Base-by-base conservation (phyloP, 352 stramenopile genomes). In the Pythium oligandrum region DNA sequence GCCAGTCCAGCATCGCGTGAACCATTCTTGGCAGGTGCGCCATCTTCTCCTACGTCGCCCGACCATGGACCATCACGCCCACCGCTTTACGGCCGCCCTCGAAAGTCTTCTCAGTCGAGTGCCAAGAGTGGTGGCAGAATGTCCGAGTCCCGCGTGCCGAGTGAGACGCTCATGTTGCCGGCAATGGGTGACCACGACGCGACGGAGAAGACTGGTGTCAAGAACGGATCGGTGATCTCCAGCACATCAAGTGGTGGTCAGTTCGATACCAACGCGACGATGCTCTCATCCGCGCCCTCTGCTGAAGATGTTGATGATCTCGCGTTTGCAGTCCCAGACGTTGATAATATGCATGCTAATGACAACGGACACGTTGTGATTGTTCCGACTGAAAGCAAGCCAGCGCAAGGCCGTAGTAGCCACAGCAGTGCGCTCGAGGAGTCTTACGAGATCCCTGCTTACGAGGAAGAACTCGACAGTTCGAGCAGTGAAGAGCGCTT, bases 1-100 rank as follows among this genome's bases (percentile, higher is more conserved):
- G 17, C 17, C 17, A 26, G 17, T 26, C 17, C 17, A 26, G 17
- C 17, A 26, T 26, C 17, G 17, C 17, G 17, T 26, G 17, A 26
- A 0, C 17, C 17, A 26, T 26, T 26, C 17, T 0, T 26, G 17
- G 17, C 17, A 26, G 17, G 17, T 26, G 17, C 17, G 17, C 17
- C 17, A 26, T 26, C 17, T 26, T 26, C 17, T 26, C 17, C 17
- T 26, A 26, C 17, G 17, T 26, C 17, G 17, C 17, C 17, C 17
- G 17, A 26, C 17, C 17, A 26, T 26, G 17, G 17, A 26, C 17
- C 17, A 26, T 26, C 48, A 26, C 53, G 53, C 5, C 59, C 59
- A 45, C 59, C 52, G 4, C 59, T 66, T 2, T 66, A 66, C 40
- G 53, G 59, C 4, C 52, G 52, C 12, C 53, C 53, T 2, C 57